phyloP scores from a whole-genome alignment of 805 yeast genomes.

The Cyberlindnera lachancei region DNA sequence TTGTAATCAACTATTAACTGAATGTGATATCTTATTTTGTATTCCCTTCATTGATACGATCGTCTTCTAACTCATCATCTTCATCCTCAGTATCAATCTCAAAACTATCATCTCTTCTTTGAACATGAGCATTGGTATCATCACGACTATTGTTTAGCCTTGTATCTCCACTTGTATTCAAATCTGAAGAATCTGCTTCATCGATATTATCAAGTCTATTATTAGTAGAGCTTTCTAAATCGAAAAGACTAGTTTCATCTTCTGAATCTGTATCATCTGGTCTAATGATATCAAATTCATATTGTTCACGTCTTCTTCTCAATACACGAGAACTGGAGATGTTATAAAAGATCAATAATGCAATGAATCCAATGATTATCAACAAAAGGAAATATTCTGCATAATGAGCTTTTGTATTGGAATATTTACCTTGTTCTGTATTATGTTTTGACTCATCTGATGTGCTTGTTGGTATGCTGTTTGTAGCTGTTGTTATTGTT shows the following conservation, averaged over 20 bases:
- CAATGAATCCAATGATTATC: constrained; percentile 49
- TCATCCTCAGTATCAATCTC: constrained; percentile 19
- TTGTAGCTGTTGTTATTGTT: constrained; percentile 1
- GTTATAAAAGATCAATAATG: constrained; percentile 37
- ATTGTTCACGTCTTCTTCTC: constrained; percentile 34
- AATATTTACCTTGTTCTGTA: constrained; percentile 29
- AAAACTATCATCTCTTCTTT: constrained; percentile 14
- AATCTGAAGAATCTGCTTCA: constrained; percentile 1
- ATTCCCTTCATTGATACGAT: background rate
- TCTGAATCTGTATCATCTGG: constrained; percentile 56
- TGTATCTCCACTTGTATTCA: background rate
- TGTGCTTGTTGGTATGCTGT: constrained; percentile 3
- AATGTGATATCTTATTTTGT: too few species aligned
- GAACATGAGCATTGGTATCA: too few species aligned
- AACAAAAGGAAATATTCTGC: constrained; percentile 57
- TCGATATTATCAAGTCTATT: constrained; percentile 40
- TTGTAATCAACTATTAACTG: too few species aligned
- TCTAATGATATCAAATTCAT: constrained; percentile 25
- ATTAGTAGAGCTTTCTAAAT: constrained; percentile 34
- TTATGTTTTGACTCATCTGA: constrained; percentile 1
- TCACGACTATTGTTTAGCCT: constrained; percentile 4
- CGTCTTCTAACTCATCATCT: constrained; percentile 2
- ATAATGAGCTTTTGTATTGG: constrained; percentile 35
- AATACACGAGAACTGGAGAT: constrained; percentile 31
- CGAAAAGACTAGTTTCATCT: constrained; percentile 2